Base-by-base conservation (phyloP, 768 basidiomycete species). In the Lentinula sp. region DNA sequence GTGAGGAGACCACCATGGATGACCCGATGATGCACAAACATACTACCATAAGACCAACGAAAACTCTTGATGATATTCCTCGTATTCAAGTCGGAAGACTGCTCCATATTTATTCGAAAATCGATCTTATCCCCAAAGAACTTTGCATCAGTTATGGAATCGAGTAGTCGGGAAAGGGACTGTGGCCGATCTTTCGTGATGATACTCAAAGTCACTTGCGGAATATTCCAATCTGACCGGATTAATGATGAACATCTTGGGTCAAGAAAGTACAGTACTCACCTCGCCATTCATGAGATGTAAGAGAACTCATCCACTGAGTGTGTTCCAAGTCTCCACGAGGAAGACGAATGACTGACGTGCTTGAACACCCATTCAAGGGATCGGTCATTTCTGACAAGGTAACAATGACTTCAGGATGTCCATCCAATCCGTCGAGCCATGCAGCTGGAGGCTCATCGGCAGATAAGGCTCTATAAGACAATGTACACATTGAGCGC, bases 1-100 rank as follows among this genome's bases (percentile, higher is more conserved):
- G 90, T 80, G 58, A 95, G 81, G 18, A 95, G 77, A 4, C 92
- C 93, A 2, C 85, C 92, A 61, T 86, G 86, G n/a, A 90, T 73
- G 60, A 93, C 79, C 28, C 93, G 83, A 66, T 87, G 90, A 58
- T 91, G 85, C 6, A 90, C 66, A 61, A 81, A 81, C 6, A 85
- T 64, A 41, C 72, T 65, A 5, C 91, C 91, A 63, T 85, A 78
- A 0, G 68, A 68, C 93, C 92, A 94, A 4, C 71, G 54, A 35
- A 85, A 77, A 20, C 76, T 70, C 58, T 81, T 72, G 2, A 80
- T 79, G 7, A 87, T 68, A 12, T 69, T 68, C 60, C 85, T 72
- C 0, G 93, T 93, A 58, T 82, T 79, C 0, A 66, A 50, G 64
- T 91, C 88, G 16, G 88, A 79, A 4, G 87, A 84, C 67, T 90